Evolutionary conservation across 2,329 filamentous ascomycete species (phyloP).

Genomic region (Epichloe uncinata): DNA sequence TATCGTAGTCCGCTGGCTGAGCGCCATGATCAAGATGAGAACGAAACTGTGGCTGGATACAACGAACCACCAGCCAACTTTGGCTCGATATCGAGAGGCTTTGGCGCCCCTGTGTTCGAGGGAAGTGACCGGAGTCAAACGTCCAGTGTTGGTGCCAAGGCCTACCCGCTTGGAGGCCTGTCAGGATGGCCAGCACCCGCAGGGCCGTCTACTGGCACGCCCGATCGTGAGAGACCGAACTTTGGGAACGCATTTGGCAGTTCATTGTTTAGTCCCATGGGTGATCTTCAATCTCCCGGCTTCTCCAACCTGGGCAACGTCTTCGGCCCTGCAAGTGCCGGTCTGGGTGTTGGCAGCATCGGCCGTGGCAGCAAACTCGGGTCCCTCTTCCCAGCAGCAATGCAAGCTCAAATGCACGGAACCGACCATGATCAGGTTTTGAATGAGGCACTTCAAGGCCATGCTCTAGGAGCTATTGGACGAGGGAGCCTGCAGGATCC

Average conservation of each 20-base stretch:
- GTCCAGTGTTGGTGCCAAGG: constrained; percentile 71
- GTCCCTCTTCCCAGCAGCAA: constrained; percentile 72
- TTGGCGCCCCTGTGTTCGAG: constrained; percentile 39
- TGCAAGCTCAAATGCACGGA: constrained; percentile 81
- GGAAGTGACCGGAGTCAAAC: constrained; percentile 87
- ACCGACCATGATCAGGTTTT: constrained; percentile 52
- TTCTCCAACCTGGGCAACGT: constrained; percentile 54
- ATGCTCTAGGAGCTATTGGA: constrained; percentile 54
- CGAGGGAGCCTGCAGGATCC: constrained; percentile 43
- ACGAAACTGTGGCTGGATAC: constrained; percentile 33
- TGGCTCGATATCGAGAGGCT: constrained; percentile 40
- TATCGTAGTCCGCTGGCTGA: constrained; percentile 83
- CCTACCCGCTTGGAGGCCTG: constrained; percentile 52
- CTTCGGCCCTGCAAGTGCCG: constrained; percentile 50
- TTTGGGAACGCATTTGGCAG: constrained; percentile 56
- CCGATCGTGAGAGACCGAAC: constrained; percentile 48
- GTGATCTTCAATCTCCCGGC: constrained; percentile 65
- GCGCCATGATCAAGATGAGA: constrained; percentile 51
- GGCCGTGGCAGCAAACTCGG: constrained; percentile 71
- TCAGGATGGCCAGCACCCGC: constrained; percentile 48
- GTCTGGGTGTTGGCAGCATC: constrained; percentile 49
- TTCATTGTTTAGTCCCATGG: constrained; percentile 64
- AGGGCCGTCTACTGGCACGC: constrained; percentile 47
- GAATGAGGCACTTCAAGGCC: constrained; percentile 42
- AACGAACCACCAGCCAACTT: constrained; percentile 35